A percentile compares a stretch with the other conserved stretches of the same genome.
phyloP scores from a whole-genome alignment of 768 basidiomycete genomes.

The Chalciporus sphaerocephalus region DNA sequence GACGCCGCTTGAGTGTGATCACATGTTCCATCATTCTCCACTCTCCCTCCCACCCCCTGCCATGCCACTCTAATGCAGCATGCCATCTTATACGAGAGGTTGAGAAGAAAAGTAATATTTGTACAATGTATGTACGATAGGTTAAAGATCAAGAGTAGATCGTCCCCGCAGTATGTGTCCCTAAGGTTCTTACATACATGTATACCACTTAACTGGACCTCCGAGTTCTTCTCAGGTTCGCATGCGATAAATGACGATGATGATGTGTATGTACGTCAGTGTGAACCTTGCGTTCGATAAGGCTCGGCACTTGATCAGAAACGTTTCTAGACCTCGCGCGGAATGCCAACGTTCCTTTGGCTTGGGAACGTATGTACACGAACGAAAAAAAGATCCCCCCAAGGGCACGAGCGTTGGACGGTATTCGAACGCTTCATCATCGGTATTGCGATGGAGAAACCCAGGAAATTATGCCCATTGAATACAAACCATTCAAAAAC shows the following conservation, averaged over 20 bases:
- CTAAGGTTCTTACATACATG: not conserved
- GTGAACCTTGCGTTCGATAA: not conserved
- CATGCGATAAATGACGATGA: not conserved
- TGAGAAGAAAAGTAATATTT: constrained; percentile 14
- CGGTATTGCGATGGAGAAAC: no score
- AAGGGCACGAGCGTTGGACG: not conserved
- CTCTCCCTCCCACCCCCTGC: constrained; percentile 18
- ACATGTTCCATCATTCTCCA: constrained; percentile 15
- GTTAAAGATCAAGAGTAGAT: constrained; percentile 23
- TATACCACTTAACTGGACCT: not conserved
- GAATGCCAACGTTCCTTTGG: not conserved
- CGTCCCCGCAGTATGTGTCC: constrained; percentile 13
- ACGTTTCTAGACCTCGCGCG: not conserved
- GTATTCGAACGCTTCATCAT: not conserved
- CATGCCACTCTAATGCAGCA: constrained; percentile 19
- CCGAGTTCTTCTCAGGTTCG: not conserved
- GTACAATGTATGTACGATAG: constrained; percentile 28
- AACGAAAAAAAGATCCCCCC: not conserved
- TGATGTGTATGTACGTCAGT: not conserved
- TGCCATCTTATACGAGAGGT: constrained; percentile 14
- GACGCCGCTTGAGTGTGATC: constrained; percentile 16
- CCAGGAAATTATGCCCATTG: not conserved
- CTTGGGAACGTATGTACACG: not conserved
- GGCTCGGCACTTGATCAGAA: no score
- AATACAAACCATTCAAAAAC: not conserved